phyloP scores from a whole-genome alignment of 169 alveolate species.

The Plasmodium gaboni region DNA sequence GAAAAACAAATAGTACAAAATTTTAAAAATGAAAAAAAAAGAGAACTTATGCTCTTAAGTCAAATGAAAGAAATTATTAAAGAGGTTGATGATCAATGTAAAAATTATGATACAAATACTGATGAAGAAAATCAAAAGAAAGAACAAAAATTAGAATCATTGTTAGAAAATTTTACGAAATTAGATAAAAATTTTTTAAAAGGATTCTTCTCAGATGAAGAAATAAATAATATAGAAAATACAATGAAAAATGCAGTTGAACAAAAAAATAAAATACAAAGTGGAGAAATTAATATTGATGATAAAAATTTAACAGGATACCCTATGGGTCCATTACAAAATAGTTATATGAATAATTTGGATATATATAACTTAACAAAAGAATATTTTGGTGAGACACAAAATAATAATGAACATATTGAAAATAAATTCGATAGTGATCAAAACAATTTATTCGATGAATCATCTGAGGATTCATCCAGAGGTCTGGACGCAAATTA shows the following conservation, averaged over 20 bases:
- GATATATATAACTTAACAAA: conserved; percentile 58
- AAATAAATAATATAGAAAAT: conserved; percentile 63
- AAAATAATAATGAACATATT: background rate
- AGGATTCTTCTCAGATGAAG: conserved; percentile 75
- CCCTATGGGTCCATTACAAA: background rate
- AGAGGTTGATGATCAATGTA: conserved; percentile 74
- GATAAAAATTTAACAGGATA: conserved; percentile 19
- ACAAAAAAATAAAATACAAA: conserved; percentile 66
- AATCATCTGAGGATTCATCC: conserved; percentile 38
- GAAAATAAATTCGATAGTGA: background rate
- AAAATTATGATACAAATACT: conserved; percentile 41
- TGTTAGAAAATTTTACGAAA: conserved; percentile 76
- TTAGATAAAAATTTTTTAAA: conserved; percentile 62
- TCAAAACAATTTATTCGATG: conserved; percentile 12
- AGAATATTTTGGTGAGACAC: conserved; percentile 34
- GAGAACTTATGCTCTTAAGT: conserved; percentile 42
- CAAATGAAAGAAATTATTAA: conserved; percentile 67
- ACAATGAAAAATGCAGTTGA: conserved; percentile 34
- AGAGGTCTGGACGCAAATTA: conserved; percentile 48
- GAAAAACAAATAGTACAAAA: conserved; percentile 63
- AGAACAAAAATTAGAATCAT: conserved; percentile 74
- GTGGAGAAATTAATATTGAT: conserved; percentile 39
- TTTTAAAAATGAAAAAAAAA: conserved; percentile 69
- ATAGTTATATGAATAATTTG: conserved; percentile 19
- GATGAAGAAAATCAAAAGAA: conserved; percentile 57